Evolutionary conservation across 768 basidiomycete species (phyloP), one percentile per base, ranked within the genome.

Genomic region (Tulasnella sp.): DNA sequence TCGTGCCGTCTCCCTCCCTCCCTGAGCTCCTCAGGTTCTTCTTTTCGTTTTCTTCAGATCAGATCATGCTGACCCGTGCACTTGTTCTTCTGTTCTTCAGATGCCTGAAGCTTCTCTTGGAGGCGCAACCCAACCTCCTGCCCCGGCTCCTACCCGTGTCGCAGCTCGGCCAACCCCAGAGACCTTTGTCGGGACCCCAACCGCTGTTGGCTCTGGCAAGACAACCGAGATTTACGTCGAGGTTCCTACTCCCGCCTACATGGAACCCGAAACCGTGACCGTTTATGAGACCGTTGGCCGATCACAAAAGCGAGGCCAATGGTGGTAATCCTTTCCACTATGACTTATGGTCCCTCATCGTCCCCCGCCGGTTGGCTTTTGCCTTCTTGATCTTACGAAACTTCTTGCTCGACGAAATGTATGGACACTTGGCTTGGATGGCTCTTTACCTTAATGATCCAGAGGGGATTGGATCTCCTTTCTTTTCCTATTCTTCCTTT

Each of bases 81-180:
- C 52, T 59, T 59, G 52, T 59, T 59, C 52, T 59, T 22, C 26
- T 29, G n/a, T n/a, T 9, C 26, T 47, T 69, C n/a, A 44, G 22
- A 41, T 36, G 34, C 34, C 26, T 9, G 16, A 39, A 26, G 22
- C 62, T 44, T 17, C 41, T 47, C 29, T 40, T 62, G 67, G 37
- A 42, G 59, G 69, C 65, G 32, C 67, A 11, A 71, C 63, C 64
- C 70, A 62, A 12, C 14, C 66, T 22, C 70, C 69, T 14, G 69
- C 73, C 66, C 75, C 75, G 5, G 75, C 75, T 66, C 39, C 62
- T n/a, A 75, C 73, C 11, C 75, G 75, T 32, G 69, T 75, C n/a
- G 75, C 75, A 32, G 75, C 75, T 41, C 69, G 47, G 9, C 75
- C 75, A 0, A 67, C 69, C n/a, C 75, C 75, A 14, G 75, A 74